Conservation (phyloP, 768 basidiomycete species). For the Punctularia strigosozonata region DNA sequence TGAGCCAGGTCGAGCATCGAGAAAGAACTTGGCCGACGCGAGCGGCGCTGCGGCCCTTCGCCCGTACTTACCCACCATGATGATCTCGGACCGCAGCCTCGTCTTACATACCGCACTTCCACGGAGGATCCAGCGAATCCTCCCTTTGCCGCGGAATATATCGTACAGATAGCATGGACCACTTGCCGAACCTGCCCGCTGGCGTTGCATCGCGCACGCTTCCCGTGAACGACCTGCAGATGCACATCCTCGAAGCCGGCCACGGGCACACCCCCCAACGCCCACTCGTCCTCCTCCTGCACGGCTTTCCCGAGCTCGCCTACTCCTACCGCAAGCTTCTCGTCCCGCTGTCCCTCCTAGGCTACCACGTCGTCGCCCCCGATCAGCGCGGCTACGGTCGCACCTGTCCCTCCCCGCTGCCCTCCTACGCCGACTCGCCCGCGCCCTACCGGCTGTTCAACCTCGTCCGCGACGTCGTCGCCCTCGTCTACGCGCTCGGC, state of each 20-base stretch:
- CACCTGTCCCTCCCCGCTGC: conserved; percentile 13
- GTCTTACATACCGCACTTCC: too few relatives aligned
- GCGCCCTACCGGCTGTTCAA: conserved; percentile 38
- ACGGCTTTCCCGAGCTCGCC: conserved; percentile 58
- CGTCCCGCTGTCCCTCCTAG: conserved; percentile 32
- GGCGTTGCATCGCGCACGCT: conserved; percentile 27
- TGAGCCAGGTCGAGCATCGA: conserved; percentile 1
- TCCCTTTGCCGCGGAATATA: conserved; percentile 5
- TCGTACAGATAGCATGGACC: conserved; percentile 3
- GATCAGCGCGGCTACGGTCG: conserved; percentile 49
- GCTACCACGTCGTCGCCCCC: conserved; percentile 53
- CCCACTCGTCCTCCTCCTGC: conserved; percentile 44
- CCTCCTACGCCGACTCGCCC: conserved; percentile 36
- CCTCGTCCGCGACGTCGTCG: conserved; percentile 37
- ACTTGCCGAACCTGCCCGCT: conserved; percentile 15
- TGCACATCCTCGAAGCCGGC: conserved; percentile 39
- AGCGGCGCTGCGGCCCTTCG: too few relatives aligned
- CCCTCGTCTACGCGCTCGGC: conserved; percentile 39
- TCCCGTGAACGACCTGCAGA: conserved; percentile 33
- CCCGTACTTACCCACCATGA: too few relatives aligned
- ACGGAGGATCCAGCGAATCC: too few relatives aligned
- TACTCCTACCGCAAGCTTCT: conserved; percentile 57
- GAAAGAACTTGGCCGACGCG: too few relatives aligned
- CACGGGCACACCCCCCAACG: conserved; percentile 6
- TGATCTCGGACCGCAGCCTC: too few relatives aligned